Evolutionary conservation across 306 rosid genomes (phyloP).

Genomic region (Vigna trinervia): DNA sequence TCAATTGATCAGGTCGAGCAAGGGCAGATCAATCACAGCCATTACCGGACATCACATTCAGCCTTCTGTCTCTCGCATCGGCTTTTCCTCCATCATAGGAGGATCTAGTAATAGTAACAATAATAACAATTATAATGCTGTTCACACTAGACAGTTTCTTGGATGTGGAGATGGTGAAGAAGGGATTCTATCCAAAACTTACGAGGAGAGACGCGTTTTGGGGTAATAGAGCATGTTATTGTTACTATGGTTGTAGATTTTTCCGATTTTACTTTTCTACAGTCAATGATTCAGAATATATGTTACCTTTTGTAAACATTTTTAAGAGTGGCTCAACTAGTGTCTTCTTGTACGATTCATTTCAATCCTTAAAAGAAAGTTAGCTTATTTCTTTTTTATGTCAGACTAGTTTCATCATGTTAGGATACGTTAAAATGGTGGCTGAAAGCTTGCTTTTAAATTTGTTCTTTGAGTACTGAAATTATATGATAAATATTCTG

Average conservation of each 20-base stretch:
- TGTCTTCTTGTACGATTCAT: conserved; percentile 1
- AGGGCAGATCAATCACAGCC: conserved; percentile 49
- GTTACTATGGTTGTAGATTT: background rate
- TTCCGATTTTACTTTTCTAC: background rate
- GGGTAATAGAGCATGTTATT: conserved; percentile 57
- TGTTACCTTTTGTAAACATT: conserved; percentile 8
- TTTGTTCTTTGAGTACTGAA: background rate
- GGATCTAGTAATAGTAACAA: conserved; percentile 16
- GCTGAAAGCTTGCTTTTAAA: conserved; percentile 7
- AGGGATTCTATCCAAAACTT: conserved; percentile 69
- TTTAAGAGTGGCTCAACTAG: background rate
- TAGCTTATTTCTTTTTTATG: conserved; percentile 3
- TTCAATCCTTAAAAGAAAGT: conserved; percentile 12
- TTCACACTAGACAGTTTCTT: conserved; percentile 70
- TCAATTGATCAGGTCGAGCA: conserved; percentile 52
- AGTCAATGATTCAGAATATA: background rate
- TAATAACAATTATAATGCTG: background rate
- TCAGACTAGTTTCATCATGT: conserved; percentile 3
- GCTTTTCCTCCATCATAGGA: conserved; percentile 22
- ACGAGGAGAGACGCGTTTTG: conserved; percentile 87
- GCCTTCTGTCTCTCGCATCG: conserved; percentile 40
- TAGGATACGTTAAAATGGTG: conserved; percentile 3
- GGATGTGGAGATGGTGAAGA: conserved; percentile 95
- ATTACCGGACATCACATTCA: conserved; percentile 49
- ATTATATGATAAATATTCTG: conserved; percentile 10